Evolutionary conservation across 345 rosid species (phyloP).

Genomic region (Hibiscus tridactylites): DNA sequence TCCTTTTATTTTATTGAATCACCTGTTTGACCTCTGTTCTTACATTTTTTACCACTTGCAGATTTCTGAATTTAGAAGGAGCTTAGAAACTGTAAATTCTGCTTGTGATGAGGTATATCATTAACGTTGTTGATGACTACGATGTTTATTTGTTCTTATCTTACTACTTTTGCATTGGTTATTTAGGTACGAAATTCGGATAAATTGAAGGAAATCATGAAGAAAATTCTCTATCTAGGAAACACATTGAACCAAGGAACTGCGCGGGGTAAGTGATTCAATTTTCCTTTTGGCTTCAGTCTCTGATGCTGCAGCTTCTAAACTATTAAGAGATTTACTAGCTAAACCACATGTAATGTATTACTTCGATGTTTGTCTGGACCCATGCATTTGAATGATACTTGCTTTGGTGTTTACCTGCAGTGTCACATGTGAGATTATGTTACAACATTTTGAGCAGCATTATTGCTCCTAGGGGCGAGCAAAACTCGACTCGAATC

Average conservation of each 20-base stretch:
- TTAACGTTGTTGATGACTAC: conserved; percentile 4
- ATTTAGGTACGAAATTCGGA: conserved; percentile 70
- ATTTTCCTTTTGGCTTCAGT: neutral
- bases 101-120: conserved; percentile 78
- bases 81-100: conserved; percentile 75
- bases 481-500: too few relatives aligned
- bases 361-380: neutral
- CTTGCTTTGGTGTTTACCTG: neutral
- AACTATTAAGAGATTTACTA: neutral
- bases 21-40: conserved; percentile 1
- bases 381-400: neutral
- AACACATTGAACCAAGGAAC: conserved; percentile 96
- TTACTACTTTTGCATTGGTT: conserved; percentile 13
- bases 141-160: conserved; percentile 2
- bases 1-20: neutral
- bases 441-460: neutral
- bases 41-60: conserved; percentile 26
- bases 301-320: neutral
- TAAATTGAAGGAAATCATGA: conserved; percentile 90
- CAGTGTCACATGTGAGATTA: neutral
- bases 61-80: conserved; percentile 82
- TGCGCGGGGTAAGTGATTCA: conserved; percentile 66
- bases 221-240: conserved; percentile 82
- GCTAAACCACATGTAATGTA: neutral
- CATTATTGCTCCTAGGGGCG: neutral